phyloP scores from a whole-genome alignment of 2,329 filamentous ascomycete species.

The Venturia aucupariae region DNA sequence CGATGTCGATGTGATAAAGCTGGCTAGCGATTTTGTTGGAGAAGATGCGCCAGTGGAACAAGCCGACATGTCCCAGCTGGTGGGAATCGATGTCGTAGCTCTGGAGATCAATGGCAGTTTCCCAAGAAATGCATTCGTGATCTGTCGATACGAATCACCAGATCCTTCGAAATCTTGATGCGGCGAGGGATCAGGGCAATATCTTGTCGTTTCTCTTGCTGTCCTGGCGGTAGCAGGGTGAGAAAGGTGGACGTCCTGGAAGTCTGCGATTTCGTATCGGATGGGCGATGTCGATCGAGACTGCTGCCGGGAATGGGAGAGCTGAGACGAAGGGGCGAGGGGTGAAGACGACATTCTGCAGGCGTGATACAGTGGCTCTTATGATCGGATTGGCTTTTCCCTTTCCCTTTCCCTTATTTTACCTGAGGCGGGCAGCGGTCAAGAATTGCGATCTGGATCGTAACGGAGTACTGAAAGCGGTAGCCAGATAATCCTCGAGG shows the following conservation, averaged over 20 bases:
- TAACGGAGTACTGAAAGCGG: not conserved
- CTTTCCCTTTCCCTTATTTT: no score
- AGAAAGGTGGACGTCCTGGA: not conserved
- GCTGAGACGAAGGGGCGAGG: not conserved
- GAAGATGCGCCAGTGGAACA: slow-evolving; percentile 10
- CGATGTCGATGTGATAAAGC: slow-evolving; percentile 8
- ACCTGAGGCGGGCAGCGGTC: not conserved
- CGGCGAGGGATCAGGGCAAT: not conserved
- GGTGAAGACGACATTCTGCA: not conserved
- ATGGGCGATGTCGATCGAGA: not conserved
- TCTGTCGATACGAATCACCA: not conserved
- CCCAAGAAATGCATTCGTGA: slow-evolving; percentile 4
- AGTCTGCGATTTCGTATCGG: slow-evolving; percentile 1
- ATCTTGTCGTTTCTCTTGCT: not conserved
- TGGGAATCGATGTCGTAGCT: not conserved
- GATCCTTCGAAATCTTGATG: not conserved
- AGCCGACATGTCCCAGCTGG: not conserved
- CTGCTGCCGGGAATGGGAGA: slow-evolving; percentile 2
- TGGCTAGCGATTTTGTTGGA: slow-evolving; percentile 11
- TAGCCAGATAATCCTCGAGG: not conserved
- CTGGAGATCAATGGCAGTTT: not conserved
- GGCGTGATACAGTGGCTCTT: not conserved
- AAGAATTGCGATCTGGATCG: not conserved
- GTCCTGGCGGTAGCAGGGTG: not conserved
- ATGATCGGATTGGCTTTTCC: not conserved